These are phyloP conservation scores for Trichoderma sp. DNA, from an alignment of 2,329 filamentous ascomycete species.

Conservation along the genomic window DNA sequence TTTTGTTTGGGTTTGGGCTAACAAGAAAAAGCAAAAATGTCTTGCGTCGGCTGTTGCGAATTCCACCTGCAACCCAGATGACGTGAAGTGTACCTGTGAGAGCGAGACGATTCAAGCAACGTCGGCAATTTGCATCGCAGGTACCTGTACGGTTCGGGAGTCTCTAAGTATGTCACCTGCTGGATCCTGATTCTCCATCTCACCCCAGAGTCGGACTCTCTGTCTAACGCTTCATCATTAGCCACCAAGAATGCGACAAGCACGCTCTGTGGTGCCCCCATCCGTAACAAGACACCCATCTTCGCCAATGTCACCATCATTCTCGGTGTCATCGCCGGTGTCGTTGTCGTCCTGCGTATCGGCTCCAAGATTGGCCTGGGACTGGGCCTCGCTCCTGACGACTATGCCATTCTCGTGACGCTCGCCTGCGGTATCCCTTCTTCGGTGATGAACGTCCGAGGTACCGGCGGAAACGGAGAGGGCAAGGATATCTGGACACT, in stretches of 20 bases:
- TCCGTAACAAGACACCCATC: constrained; percentile 17
- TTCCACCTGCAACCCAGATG: constrained; percentile 14
- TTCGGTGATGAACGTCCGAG: constrained; percentile 34
- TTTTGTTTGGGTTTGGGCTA: not conserved
- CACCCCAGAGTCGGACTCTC: not conserved
- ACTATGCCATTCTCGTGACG: constrained; percentile 36
- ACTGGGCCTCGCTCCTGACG: constrained; percentile 41
- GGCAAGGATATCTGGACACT: constrained; percentile 44
- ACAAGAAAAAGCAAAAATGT: constrained; percentile 13
- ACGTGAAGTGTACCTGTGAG: constrained; percentile 13
- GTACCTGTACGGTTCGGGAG: constrained; percentile 8
- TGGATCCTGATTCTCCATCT: not conserved
- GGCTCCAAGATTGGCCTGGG: constrained; percentile 35
- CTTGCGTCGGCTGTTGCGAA: constrained; percentile 8
- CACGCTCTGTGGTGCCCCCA: not conserved
- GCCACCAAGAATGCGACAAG: constrained; percentile 11
- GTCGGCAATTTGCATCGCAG: constrained; percentile 5
- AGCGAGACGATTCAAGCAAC: constrained; percentile 11
- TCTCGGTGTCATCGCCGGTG: constrained; percentile 32
- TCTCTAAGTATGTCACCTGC: constrained; percentile 8
- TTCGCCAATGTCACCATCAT: constrained; percentile 22
- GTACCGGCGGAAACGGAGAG: constrained; percentile 36
- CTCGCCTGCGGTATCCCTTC: constrained; percentile 33
- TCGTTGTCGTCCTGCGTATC: constrained; percentile 31
- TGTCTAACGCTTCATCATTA: not conserved